Evolutionary conservation across 1,284 basidiomycete genomes (phyloP), one percentile per base, ranked within the genome.

Genomic region (Tetrapyrgos nigripes): DNA sequence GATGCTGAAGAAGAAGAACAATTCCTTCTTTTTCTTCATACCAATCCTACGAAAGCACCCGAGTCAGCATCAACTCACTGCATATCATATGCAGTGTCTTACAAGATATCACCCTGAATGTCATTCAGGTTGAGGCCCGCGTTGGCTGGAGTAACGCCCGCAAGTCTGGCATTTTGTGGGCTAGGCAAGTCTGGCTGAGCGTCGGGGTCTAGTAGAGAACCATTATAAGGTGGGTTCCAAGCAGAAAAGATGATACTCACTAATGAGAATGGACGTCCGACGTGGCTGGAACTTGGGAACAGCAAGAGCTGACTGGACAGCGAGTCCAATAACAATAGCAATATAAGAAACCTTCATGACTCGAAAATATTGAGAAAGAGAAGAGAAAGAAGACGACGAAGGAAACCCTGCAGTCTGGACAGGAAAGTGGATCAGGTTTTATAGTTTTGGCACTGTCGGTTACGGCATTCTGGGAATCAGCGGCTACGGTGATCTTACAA

Each of bases 1-100:
- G 57, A 73, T 73, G n/a, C 47, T 48, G 58, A 73, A 73, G 66
- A 73, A 73, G 54, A 66, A 65, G 60, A 72, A 72, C 3, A 66
- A 54, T 58, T 74, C 68, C n/a, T 53, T 52, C 31, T 62, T 64
- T 65, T 75, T 76, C 47, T 63, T 63, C 69, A 72, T 70, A 10
- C 71, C 71, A 24, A 66, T 57, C 13, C 69, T 14, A 53, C 50
- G 29, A n/a, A 56, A 28, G 10, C n/a, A 35, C n/a, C n/a, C 21
- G 37, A 44, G 13, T 31, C 31, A 29, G 54, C 23, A 31, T 43
- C 33, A 19, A 19, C 27, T 13, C 11, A 48, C 23, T 27, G 3
- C 3, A 17, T 28, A 40, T 46, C 9, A 31, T 23, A 17, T 13
- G 35, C 5, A 27, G 6, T 1, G 23, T 53, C 63, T 9, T 43